A percentile compares a stretch with the other conserved stretches of the same genome.
phyloP scores from a whole-genome alignment of 1,139 yeast genomes.

The Arxiozyma telluris region DNA sequence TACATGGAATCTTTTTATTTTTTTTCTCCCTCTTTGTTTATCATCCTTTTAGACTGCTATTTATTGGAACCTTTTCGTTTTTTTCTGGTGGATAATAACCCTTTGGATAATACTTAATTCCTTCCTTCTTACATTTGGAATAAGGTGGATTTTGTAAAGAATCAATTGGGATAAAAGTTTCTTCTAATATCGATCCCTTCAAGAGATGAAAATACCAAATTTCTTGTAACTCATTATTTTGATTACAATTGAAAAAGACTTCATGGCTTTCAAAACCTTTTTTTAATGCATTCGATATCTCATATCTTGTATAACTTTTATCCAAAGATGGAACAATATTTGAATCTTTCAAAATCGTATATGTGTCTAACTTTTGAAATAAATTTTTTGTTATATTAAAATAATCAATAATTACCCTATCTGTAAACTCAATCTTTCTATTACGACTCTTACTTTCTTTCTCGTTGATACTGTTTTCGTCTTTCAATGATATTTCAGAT shows the following conservation, averaged over 20 bases:
- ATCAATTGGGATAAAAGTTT: constrained; percentile 59
- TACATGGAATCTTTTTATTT: not conserved
- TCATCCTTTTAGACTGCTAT: not conserved
- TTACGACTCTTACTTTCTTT: not conserved
- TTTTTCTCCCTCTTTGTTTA: not conserved
- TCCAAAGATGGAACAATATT: constrained; percentile 62
- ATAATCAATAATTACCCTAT: constrained; percentile 69
- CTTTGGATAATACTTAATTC: constrained; percentile 73
- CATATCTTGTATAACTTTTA: constrained; percentile 52
- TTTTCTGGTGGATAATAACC: constrained; percentile 34
- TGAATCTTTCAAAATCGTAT: constrained; percentile 51
- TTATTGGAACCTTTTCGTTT: not conserved
- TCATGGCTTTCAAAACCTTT: constrained; percentile 48
- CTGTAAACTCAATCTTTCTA: constrained; percentile 17
- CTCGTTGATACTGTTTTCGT: not conserved
- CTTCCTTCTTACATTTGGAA: constrained; percentile 59
- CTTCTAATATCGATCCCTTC: constrained; percentile 60
- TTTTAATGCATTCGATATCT: constrained; percentile 56
- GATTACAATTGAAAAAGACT: constrained; percentile 68
- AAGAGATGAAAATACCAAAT: constrained; percentile 85
- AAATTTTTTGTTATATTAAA: constrained; percentile 57
- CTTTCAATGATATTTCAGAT: not conserved
- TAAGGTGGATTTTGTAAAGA: constrained; percentile 34
- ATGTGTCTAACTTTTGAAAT: constrained; percentile 62
- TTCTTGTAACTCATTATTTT: constrained; percentile 61